phyloP scores from a whole-genome alignment of 2,329 filamentous ascomycete species.

The Basipetospora sp. region DNA sequence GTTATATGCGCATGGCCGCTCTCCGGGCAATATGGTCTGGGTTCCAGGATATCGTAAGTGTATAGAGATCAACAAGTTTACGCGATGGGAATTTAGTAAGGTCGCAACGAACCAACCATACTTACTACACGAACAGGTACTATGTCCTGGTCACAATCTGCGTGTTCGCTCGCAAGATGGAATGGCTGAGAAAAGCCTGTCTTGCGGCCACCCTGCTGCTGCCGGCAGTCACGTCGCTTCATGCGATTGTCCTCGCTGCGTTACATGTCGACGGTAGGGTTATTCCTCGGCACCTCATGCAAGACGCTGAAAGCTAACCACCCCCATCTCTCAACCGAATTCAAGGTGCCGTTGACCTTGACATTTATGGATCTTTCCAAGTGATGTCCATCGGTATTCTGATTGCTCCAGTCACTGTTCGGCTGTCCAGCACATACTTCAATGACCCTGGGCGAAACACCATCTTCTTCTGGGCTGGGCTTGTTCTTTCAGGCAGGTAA shows the following conservation, averaged over 20 bases:
- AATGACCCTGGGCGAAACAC: conserved; percentile 47
- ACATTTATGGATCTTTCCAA: conserved; percentile 54
- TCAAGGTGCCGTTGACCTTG: conserved; percentile 49
- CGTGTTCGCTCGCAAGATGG: conserved; percentile 43
- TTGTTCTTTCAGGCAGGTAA: conserved; percentile 41
- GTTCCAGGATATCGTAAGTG: conserved; percentile 36
- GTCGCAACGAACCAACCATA: no score
- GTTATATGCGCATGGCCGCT: conserved; percentile 44
- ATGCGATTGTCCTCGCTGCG: conserved; percentile 45
- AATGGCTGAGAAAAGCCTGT: conserved; percentile 49
- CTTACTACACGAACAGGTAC: no score
- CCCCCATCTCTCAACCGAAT: no score
- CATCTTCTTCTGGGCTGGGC: conserved; percentile 50
- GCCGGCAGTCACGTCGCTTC: conserved; percentile 48
- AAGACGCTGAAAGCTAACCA: not conserved
- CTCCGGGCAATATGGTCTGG: conserved; percentile 41
- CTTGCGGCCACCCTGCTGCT: conserved; percentile 48
- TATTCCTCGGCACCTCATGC: not conserved
- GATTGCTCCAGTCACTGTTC: conserved; percentile 47
- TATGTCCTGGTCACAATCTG: conserved; percentile 50
- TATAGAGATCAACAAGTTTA: no score
- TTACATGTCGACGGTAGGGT: conserved; percentile 42
- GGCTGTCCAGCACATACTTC: conserved; percentile 49
- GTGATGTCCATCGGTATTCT: conserved; percentile 51
- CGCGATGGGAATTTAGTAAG: no score